Percentiles rank a stretch among this genome's conserved stretches.
These are phyloP conservation scores for Orbilia quercus DNA, from an alignment of 2,329 filamentous ascomycete species.

Conservation along the genomic window DNA sequence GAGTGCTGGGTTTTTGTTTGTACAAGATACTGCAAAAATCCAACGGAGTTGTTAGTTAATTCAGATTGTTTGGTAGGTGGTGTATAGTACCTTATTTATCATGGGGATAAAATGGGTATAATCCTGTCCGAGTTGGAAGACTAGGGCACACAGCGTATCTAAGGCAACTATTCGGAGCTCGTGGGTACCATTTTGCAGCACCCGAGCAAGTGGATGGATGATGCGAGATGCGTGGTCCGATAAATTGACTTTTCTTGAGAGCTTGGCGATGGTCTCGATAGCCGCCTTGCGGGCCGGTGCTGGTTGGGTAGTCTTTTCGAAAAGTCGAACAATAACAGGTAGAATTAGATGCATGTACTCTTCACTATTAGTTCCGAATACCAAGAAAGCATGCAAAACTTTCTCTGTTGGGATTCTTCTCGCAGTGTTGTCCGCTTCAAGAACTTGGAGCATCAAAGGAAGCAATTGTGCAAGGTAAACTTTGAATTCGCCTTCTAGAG, in stretches of 20 bases:
- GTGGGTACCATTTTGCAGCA: conserved; percentile 79
- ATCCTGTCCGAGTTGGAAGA: conserved; percentile 94
- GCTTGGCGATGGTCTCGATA: conserved; percentile 92
- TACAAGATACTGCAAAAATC: conserved; percentile 68
- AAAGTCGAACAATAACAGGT: conserved; percentile 91
- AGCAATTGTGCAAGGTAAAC: conserved; percentile 89
- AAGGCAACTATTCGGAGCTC: conserved; percentile 82
- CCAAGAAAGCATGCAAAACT: conserved; percentile 92
- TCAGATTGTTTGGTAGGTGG: background rate
- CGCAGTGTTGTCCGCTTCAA: conserved; percentile 83
- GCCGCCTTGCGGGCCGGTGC: conserved; percentile 82
- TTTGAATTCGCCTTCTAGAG: conserved; percentile 97
- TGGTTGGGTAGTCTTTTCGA: conserved; percentile 87
- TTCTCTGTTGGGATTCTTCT: conserved; percentile 86
- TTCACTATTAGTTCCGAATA: conserved; percentile 94
- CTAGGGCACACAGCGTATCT: conserved; percentile 92
- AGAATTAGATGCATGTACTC: conserved; percentile 99
- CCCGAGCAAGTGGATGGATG: conserved; percentile 88
- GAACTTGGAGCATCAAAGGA: conserved; percentile 90
- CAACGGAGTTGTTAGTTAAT: conserved; percentile 25
- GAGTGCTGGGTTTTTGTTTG: conserved; percentile 84
- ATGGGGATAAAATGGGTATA: conserved; percentile 94
- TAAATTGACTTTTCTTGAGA: conserved; percentile 95
- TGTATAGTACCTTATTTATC: conserved; percentile 77
- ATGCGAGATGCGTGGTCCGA: conserved; percentile 97